phyloP scores from a whole-genome alignment of 202 grass and related monocot genomes.

The Thinopyrum obtusiflorum region DNA sequence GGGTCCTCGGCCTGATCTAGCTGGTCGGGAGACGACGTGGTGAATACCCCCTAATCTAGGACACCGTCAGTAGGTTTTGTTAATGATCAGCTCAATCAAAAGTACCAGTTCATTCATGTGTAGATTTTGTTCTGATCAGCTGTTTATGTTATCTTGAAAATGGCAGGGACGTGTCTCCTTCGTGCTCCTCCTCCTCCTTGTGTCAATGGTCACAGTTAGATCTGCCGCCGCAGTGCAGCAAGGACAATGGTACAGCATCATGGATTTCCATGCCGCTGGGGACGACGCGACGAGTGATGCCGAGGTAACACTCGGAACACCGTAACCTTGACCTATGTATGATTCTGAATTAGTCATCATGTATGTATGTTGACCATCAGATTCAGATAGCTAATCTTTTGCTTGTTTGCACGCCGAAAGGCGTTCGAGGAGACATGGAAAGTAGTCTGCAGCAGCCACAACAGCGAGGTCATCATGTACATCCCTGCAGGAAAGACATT shows the following conservation, averaged over 20 bases:
- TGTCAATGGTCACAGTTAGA: neutral
- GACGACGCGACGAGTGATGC: slow-evolving; percentile 54
- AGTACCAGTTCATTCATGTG: too few species aligned
- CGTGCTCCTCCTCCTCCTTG: neutral
- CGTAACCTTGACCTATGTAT: neutral
- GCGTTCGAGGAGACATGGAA: slow-evolving; percentile 55
- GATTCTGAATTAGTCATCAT: neutral
- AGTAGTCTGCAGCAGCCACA: slow-evolving; percentile 30
- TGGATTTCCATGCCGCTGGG: slow-evolving; percentile 39
- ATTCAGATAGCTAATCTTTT: neutral
- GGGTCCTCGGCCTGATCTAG: too few species aligned
- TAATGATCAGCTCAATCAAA: too few species aligned
- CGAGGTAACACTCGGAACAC: slow-evolving; percentile 23
- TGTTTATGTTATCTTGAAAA: too few species aligned
- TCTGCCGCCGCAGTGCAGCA: neutral
- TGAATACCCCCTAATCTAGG: too few species aligned
- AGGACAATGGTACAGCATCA: slow-evolving; percentile 28
- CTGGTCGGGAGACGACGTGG: too few species aligned
- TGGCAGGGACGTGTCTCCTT: neutral
- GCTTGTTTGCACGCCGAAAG: neutral
- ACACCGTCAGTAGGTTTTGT: too few species aligned
- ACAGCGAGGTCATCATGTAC: slow-evolving; percentile 1
- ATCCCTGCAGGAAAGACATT: slow-evolving; percentile 39
- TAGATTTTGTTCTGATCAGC: too few species aligned
- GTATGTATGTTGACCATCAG: neutral